Conservation (phyloP, 768 basidiomycete species). For the Tephrocybe sp. region DNA sequence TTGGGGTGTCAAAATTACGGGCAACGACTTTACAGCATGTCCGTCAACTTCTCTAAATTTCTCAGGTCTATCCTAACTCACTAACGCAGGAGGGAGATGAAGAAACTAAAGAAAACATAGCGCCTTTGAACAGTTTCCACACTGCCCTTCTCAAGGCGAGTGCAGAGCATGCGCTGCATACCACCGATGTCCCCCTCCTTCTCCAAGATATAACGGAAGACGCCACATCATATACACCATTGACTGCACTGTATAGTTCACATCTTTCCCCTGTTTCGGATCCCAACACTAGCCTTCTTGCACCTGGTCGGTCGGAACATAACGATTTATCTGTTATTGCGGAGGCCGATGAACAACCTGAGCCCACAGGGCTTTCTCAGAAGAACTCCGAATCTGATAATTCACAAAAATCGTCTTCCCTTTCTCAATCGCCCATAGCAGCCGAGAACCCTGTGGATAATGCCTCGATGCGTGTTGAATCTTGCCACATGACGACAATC, state of each 20-base stretch:
- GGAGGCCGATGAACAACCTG: constrained; percentile 64
- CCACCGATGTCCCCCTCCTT: background rate
- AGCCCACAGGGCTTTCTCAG: constrained; percentile 29
- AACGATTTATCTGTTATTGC: constrained; percentile 66
- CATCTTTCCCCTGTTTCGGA: background rate
- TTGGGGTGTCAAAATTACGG: constrained; percentile 41
- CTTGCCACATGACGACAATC: constrained; percentile 6
- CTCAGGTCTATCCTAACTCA: background rate
- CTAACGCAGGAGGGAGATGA: constrained; percentile 29
- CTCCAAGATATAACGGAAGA: background rate
- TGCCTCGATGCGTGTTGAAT: background rate
- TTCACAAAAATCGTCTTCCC: background rate
- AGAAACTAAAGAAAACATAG: constrained; percentile 35
- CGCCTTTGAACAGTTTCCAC: constrained; percentile 47
- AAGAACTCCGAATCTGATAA: background rate
- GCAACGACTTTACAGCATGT: constrained; percentile 47
- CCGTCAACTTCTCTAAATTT: background rate
- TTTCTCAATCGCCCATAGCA: background rate
- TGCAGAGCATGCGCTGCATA: constrained; percentile 4
- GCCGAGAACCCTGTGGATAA: no score
- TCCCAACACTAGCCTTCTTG: background rate
- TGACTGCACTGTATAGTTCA: background rate
- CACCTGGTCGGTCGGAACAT: constrained; percentile 21
- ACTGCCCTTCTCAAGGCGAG: constrained; percentile 38
- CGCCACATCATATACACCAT: background rate